Base-by-base conservation (phyloP, 73 alveolate genomes). In the Stentor coeruleus region DNA sequence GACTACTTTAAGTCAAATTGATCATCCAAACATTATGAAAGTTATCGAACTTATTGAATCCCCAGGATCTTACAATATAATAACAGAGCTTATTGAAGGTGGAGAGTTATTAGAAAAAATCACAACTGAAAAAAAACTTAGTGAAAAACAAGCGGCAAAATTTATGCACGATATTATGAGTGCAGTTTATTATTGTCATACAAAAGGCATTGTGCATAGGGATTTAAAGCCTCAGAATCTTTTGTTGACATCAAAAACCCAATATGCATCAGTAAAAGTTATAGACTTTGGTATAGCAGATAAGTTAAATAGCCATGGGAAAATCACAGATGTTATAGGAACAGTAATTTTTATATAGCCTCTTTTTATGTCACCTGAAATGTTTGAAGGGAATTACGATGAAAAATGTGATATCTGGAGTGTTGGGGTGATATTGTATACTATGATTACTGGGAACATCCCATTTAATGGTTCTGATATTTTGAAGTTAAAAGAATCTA, bases 211-310 rank as follows among this genome's bases (percentile, higher is more conserved):
- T 15, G 91, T 94, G 2, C 99, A 96, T 87, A 59, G 99, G 84
- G 99, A 96, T 86, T 60, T 96, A 38, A 96, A 96, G 59, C 98
- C 98, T 39, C 97, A 93, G 66, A 96, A 96, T 77, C 83, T 96
- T 66, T 81, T 96, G 55, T 91, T 96, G 35, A 91, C 82, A 49
- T 90, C 89, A 41, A 87, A 86, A 37, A 91, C 90, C 39, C 84
- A 81, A 39, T 84, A 85, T 15, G 76, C 91, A 6, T 59, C 75
- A 28, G 60, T 93, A 3, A 96, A 96, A 81, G 89, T 96, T 33
- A 96, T 96, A 33, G 99, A 96, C 89, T 96, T 96, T 87, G 99
- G 99, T 0, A 89, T 95, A 3, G 74, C 90, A 37, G 73, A 74
- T 59, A 86, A 58, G 28, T 37, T 55, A 60, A 3, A 58, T 3